Conservation (phyloP, 208 protist species). For the Naegleria lovaniensis region DNA sequence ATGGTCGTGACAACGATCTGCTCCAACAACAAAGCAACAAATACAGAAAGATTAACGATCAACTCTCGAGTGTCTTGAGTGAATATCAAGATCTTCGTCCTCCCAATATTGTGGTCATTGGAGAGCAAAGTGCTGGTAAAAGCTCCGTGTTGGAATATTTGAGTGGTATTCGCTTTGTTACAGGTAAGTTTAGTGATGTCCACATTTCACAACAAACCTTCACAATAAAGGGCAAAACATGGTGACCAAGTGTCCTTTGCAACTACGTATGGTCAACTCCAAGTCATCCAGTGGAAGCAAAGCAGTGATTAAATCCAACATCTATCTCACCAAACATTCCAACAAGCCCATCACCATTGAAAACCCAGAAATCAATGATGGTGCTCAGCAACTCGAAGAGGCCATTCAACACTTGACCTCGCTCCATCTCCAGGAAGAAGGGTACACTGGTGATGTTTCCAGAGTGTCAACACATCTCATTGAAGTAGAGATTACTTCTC, state of each 20-base stretch:
- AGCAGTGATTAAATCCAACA: background rate
- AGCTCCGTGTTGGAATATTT: background rate
- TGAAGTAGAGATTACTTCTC: background rate
- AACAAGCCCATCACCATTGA: background rate
- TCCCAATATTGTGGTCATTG: background rate
- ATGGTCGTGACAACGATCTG: no score
- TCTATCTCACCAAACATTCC: no score
- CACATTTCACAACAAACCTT: no score
- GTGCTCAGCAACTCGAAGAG: background rate
- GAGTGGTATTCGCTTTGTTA: background rate
- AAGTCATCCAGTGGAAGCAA: no score
- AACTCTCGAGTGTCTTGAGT: background rate
- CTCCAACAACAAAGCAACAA: background rate
- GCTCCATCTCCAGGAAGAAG: background rate
- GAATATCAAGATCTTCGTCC: background rate
- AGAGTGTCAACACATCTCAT: background rate
- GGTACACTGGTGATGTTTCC: background rate
- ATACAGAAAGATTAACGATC: background rate
- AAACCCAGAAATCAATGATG: background rate
- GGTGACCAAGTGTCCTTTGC: no score
- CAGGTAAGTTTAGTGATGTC: background rate
- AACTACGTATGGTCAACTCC: no score
- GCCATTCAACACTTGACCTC: background rate
- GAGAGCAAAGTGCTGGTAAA: background rate
- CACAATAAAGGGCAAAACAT: no score